These are phyloP conservation scores for Sechiopsis laciniata DNA, from an alignment of 306 rosid species.

Conservation along the genomic window DNA sequence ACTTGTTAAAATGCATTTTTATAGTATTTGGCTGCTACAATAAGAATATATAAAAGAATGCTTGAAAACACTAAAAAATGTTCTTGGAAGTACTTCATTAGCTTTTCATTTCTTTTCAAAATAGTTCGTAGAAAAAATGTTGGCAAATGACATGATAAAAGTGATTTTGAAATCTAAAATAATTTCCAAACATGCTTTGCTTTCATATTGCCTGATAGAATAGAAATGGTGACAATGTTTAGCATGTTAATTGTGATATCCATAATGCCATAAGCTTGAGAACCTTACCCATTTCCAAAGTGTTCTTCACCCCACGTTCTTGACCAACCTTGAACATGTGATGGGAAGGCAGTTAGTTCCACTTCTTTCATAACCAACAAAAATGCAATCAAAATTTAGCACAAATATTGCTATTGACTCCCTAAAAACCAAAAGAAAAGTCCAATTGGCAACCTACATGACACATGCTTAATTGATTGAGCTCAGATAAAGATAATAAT, in stretches of 20 bases:
- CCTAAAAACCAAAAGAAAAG: neutral
- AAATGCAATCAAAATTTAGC: conserved; percentile 1
- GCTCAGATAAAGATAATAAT: neutral
- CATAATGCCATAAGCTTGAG: conserved; percentile 10
- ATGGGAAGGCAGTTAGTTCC: conserved; percentile 20
- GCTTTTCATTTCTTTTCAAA: too few relatives aligned
- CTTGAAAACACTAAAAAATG: neutral
- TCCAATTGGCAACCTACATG: conserved; percentile 5
- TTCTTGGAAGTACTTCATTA: neutral
- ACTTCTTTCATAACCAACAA: conserved; percentile 20
- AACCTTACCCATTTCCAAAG: conserved; percentile 86
- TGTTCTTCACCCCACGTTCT: conserved; percentile 99
- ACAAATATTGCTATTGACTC: conserved; percentile 13
- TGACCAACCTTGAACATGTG: conserved; percentile 75
- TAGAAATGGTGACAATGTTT: neutral
- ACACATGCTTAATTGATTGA: conserved; percentile 2
- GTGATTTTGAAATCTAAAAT: neutral
- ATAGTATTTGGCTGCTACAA: neutral
- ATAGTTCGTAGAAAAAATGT: neutral
- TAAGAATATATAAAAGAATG: neutral
- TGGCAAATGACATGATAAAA: too few relatives aligned
- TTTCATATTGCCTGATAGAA: neutral
- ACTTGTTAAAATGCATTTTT: neutral
- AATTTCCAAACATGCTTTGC: too few relatives aligned
- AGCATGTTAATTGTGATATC: neutral